Evolutionary conservation across 208 protist species (phyloP).

Genomic region (Leishmania amazonensis): DNA sequence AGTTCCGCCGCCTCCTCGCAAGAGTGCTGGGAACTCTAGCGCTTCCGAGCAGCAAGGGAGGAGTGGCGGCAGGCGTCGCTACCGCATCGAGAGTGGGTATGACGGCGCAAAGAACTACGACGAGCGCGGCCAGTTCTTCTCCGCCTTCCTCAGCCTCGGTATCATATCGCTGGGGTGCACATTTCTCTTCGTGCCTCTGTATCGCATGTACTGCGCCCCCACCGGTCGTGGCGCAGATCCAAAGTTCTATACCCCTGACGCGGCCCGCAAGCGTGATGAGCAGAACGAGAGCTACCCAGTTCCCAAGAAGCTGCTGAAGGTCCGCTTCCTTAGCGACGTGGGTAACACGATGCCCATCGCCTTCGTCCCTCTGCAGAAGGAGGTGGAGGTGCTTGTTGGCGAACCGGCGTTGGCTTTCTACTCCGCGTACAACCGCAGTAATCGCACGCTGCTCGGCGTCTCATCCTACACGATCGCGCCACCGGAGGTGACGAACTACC

Average conservation of each 20-base stretch:
- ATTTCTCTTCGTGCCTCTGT: conserved; percentile 90
- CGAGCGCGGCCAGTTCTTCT: conserved; percentile 86
- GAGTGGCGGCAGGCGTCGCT: conserved; percentile 37
- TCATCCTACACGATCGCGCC: conserved; percentile 93
- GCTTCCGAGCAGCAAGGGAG: neutral
- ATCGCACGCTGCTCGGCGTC: conserved; percentile 84
- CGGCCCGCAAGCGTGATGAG: conserved; percentile 64
- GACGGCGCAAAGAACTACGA: conserved; percentile 67
- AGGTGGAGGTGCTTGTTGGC: conserved; percentile 89
- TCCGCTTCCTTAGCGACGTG: conserved; percentile 83
- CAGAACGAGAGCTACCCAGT: conserved; percentile 70
- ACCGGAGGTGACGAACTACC: conserved; percentile 92
- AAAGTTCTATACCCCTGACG: conserved; percentile 85
- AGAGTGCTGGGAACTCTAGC: neutral
- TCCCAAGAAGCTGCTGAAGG: conserved; percentile 83
- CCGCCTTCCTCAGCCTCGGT: conserved; percentile 73
- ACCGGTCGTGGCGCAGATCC: conserved; percentile 80
- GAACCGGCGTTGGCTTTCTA: conserved; percentile 91
- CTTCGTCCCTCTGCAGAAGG: conserved; percentile 91
- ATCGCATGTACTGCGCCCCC: conserved; percentile 88
- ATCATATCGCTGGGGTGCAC: conserved; percentile 86
- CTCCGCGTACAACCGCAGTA: conserved; percentile 90
- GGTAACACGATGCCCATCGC: conserved; percentile 91
- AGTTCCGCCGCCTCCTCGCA: conserved; percentile 5
- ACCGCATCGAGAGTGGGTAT: conserved; percentile 74